Evolutionary conservation across 1,284 basidiomycete species (phyloP).

Genomic region (Rhodotorula sp.): DNA sequence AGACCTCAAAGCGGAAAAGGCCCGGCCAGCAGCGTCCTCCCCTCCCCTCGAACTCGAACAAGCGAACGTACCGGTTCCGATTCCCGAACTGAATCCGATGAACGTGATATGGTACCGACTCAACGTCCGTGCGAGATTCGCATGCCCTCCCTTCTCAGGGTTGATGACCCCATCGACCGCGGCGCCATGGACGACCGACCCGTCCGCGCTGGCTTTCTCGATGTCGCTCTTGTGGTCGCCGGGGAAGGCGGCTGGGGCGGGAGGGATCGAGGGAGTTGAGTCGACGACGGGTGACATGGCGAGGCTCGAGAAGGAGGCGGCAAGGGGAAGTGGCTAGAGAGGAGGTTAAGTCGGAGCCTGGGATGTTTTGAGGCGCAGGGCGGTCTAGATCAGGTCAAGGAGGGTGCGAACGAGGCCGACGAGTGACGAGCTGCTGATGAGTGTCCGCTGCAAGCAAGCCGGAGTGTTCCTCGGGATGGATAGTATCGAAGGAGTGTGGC

Average conservation of each 20-base stretch:
- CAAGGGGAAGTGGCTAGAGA: neutral
- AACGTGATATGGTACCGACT: constrained; percentile 29
- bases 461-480: no score
- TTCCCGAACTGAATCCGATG: constrained; percentile 32
- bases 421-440: no score
- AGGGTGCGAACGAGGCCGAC: no score
- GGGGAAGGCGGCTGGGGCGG: constrained; percentile 1
- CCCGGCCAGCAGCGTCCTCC: no score
- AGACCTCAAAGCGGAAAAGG: neutral
- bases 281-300: constrained; percentile 6
- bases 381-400: no score
- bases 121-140: constrained; percentile 12
- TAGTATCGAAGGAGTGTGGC: no score
- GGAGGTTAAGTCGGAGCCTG: no score
- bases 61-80: constrained; percentile 13
- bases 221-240: constrained; percentile 3
- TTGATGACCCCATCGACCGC: neutral
- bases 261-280: constrained; percentile 8
- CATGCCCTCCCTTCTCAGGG: neutral
- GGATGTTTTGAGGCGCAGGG: no score
- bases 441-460: no score
- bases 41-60: constrained; percentile 5
- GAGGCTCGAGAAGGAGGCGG: neutral
- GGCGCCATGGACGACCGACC: neutral
- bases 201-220: constrained; percentile 1